phyloP scores from a whole-genome alignment of 148 eudicot species.

The Mesembryanthemum crystallinum region DNA sequence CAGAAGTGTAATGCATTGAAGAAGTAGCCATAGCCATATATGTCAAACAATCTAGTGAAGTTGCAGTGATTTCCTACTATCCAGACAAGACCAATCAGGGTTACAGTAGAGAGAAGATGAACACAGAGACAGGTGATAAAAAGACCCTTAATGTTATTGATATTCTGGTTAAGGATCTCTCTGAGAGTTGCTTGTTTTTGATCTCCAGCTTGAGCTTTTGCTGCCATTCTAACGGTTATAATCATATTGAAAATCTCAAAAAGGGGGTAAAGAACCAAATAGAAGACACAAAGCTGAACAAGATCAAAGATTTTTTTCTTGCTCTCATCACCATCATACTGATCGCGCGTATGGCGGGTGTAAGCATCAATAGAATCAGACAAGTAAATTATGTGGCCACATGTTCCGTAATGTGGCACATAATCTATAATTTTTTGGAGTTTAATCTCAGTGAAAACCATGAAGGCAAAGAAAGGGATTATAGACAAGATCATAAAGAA shows the following conservation, averaged over 20 bases:
- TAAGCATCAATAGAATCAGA: no score
- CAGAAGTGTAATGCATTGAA: not conserved
- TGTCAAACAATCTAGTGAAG: not conserved
- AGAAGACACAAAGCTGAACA: slow-evolving; percentile 15
- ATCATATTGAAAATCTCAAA: slow-evolving; percentile 2
- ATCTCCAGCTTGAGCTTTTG: slow-evolving; percentile 16
- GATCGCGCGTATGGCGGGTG: no score
- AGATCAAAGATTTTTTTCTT: not conserved
- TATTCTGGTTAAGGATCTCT: slow-evolving; percentile 10
- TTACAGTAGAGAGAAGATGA: slow-evolving; percentile 16
- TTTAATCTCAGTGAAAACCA: slow-evolving; percentile 19
- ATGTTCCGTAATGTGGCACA: not conserved
- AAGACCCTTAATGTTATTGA: slow-evolving; percentile 5
- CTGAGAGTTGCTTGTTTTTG: not conserved
- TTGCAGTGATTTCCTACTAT: slow-evolving; percentile 8
- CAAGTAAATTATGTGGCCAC: not conserved
- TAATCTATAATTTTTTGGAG: not conserved
- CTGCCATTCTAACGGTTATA: slow-evolving; percentile 12
- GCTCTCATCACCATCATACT: not conserved
- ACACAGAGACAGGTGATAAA: slow-evolving; percentile 13
- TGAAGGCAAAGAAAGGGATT: slow-evolving; percentile 16
- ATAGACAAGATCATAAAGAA: slow-evolving; percentile 16
- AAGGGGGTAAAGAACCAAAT: slow-evolving; percentile 18
- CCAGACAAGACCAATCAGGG: slow-evolving; percentile 24
- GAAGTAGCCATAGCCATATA: not conserved